Base-by-base conservation (phyloP, 257 asterid species). In the Rubia yunnanensis region DNA sequence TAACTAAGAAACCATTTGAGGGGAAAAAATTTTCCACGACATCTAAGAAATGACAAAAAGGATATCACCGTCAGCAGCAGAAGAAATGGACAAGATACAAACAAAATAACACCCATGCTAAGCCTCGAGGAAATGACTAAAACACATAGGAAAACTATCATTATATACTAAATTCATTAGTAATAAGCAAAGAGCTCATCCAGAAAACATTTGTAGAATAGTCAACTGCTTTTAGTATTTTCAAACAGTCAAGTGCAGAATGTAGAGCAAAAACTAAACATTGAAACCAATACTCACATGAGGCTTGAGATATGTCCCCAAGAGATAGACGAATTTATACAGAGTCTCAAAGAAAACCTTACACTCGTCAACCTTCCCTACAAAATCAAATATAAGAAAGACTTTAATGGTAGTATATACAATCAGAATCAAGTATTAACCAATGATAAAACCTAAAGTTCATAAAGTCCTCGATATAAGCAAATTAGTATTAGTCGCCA, bases 281-380 rank as follows among this genome's bases (percentile, higher is more conserved):
- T 17, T 60, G 60, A 60, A 74, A 30, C 64, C 38, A 46, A 58
- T 55, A 83, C 99, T 86, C 81, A 94, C 99, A 53, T 94, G 82
- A 63, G 99, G 97, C 88, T 88, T 94, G 71, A 90, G 84, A 83
- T 94, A 94, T 53, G 99, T 94, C 76, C 95, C 94, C 76, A 94
- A 64, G 61, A 94, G 85, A 74, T 94, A 94, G 70, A 94, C 90
- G 65, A 90, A 90, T 77, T 88, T 94, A 83, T 94, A 88, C 70
- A 94, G 64, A 67, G 89, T 86, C 78, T 70, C 76, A 56, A 90
- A 85, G 70, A 84, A 86, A 60, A 60, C 72, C 69, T 86, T 86
- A 81, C 97, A 94, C 62, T 88, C 92, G 74, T 86, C 91, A 73
- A 77, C 44, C 73, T 83, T 87, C 70, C 99, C 97, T 94, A 95